Evolutionary conservation across 345 rosid species (phyloP), one percentile per base, ranked within the genome.

Genomic region (Erucastrum elatum): DNA sequence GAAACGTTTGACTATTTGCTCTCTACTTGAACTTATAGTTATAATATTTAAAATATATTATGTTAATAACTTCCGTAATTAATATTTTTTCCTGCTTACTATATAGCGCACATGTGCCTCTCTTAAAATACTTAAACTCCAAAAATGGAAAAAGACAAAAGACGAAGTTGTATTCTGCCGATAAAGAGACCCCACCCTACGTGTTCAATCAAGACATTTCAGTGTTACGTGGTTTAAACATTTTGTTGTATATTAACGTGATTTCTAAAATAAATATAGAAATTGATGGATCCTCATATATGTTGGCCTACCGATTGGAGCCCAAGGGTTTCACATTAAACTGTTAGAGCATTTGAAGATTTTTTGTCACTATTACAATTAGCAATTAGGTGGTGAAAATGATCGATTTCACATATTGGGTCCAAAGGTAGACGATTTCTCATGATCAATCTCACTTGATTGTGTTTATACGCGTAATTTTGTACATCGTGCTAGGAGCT

Each of bases 291-390:
- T 70, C 16, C 9, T 27, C 41, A 49, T 77, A 62, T 64, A 77
- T 31, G 31, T 55, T 77, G 35, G 49, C 66, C 34, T 71, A 29
- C 16, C 12, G 49, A 64, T 39, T 44, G 66, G 71, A 53, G 56
- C 70, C 11, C 34, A 70, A 70, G 59, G 75, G 75, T 71, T 77
- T 77, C 81, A 70, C 60, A 71, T 17, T 77, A 29, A 77, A 77
- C 33, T 77, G 60, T 71, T 27, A 16, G 66, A 77, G 16, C 66
- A 27, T 70, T 35, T 26, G 13, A 12, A 39, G 75, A 72, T n/a
- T 26, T 3, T 15, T 63, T 63, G 33, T 77, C 66, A 29, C n/a
- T 63, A 26, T 49, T 60, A 21, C 67, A 63, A 4, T 64, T 64
- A 63, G 25, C 62, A 68, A 16, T 59, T 76, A 33, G 53, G 30